These are phyloP conservation scores for Suillus alpinus DNA, from an alignment of 768 basidiomycete species.

Conservation along the genomic window DNA sequence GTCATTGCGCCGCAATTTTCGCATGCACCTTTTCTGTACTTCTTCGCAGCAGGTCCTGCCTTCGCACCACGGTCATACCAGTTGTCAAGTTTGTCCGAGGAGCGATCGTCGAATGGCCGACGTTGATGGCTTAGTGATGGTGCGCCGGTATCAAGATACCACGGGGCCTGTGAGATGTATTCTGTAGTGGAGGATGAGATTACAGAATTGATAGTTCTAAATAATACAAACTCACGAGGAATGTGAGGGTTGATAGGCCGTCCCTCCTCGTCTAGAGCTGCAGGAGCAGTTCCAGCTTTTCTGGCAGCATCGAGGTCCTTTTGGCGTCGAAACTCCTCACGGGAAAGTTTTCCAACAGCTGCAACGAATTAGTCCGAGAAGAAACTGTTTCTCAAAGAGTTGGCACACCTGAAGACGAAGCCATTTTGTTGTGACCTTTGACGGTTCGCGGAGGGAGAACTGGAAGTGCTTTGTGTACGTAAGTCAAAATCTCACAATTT, in stretches of 20 bases:
- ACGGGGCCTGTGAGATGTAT: constrained; percentile 98
- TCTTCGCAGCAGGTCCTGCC: constrained; percentile 90
- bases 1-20: constrained; percentile 99
- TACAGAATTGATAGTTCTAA: constrained; percentile 1
- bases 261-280: constrained; percentile 93
- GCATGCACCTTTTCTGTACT: constrained; percentile 97
- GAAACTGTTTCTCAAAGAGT: not conserved
- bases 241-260: constrained; percentile 98
- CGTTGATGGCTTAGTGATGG: constrained; percentile 96
- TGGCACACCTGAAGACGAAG: constrained; percentile 1
- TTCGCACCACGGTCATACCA: constrained; percentile 90
- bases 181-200: constrained; percentile 44
- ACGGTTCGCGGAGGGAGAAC: not conserved
- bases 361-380: not conserved
- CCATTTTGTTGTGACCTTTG: not conserved
- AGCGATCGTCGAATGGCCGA: constrained; percentile 58
- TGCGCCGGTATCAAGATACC: constrained; percentile 95
- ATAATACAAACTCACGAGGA: constrained; percentile 66
- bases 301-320: constrained; percentile 98
- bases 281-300: constrained; percentile 96
- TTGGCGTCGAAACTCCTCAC: constrained; percentile 92
- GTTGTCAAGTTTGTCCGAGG: constrained; percentile 68
- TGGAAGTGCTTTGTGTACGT: not conserved
- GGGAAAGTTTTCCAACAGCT: constrained; percentile 80
- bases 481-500: not conserved